Evolutionary conservation across 495 filamentous ascomycete species (phyloP), one percentile per base, ranked within the genome.

Genomic region (Chaetomium tenue): DNA sequence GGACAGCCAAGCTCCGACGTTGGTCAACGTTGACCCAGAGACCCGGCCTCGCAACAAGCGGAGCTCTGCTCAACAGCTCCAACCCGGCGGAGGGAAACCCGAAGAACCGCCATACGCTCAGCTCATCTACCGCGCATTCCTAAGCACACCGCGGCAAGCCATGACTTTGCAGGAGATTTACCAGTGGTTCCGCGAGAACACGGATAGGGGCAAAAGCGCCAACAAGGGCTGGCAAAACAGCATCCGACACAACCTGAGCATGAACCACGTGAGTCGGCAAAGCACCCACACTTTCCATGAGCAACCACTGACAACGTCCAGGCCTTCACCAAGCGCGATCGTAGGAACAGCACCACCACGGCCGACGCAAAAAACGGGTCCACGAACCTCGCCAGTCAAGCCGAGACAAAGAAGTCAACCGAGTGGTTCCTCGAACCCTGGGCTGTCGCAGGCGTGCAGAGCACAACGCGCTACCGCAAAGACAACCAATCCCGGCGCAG

Each of bases 141-240:
- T 85, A 66, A 74, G 75, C 83, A 83, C 81, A 0, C 82, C 86
- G 0, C 79, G 77, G 9, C 83, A 88, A 61, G 87, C 81, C 52
- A 88, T 97, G 82, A 83, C 89, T 3, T 82, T 98, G 5, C 87
- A 91, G 68, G 88, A 93, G 28, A 91, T 98, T 62, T 98, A 98
- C 73, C 78, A 85, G 26, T 98, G 94, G 91, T 96, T 98, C 71
- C 82, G 84, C 26, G 80, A 88, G 22, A 89, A 96, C 67, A 96
- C 91, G 1, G 82, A 84, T 58, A 95, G 93, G 70, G 86, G 83
- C 2, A 88, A 79, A 52, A 82, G 82, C 44, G 78, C 82, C 18
- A 81, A 77, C 30, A 91, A 88, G 70, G 95, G 93, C 4, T 98
- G 95, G 94, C 90, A 94, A 76, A 98, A 97, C 76, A 97, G 92